phyloP scores from a whole-genome alignment of 1,139 yeast species.

The Kurtzmaniella quercitrusa region DNA sequence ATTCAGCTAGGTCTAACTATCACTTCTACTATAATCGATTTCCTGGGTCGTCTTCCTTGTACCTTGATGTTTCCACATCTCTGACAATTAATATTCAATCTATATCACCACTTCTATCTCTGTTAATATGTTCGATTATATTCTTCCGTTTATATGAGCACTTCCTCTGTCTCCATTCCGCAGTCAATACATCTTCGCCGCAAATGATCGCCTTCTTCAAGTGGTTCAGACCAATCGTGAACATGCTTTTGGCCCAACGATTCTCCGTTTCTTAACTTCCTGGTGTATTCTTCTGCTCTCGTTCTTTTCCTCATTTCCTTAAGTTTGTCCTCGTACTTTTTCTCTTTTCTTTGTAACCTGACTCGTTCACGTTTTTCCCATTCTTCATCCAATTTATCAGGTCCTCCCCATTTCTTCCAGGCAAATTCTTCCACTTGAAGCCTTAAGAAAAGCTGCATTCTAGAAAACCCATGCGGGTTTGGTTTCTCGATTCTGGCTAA shows the following conservation, averaged over 20 bases:
- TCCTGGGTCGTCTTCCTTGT: no score
- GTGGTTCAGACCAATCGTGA: slow-evolving; percentile 75
- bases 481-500: slow-evolving; percentile 83
- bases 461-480: slow-evolving; percentile 89
- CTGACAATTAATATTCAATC: no score
- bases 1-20: no score
- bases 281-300: slow-evolving; percentile 85
- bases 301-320: slow-evolving; percentile 86
- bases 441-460: slow-evolving; percentile 88
- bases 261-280: slow-evolving; percentile 57
- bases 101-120: not conserved
- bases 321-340: slow-evolving; percentile 69
- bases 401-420: slow-evolving; percentile 91
- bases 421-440: slow-evolving; percentile 92
- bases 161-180: slow-evolving; percentile 81
- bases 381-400: slow-evolving; percentile 85
- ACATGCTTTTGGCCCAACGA: slow-evolving; percentile 53
- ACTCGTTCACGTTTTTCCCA: slow-evolving; percentile 80
- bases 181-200: slow-evolving; percentile 72
- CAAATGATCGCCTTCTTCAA: slow-evolving; percentile 41
- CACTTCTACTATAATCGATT: no score
- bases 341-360: slow-evolving; percentile 70
- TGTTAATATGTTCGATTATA: not conserved
- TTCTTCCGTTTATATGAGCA: slow-evolving; percentile 13
- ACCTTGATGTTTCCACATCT: no score